Conservation (phyloP, 805 yeast genomes). For the Naumovozyma baii region DNA sequence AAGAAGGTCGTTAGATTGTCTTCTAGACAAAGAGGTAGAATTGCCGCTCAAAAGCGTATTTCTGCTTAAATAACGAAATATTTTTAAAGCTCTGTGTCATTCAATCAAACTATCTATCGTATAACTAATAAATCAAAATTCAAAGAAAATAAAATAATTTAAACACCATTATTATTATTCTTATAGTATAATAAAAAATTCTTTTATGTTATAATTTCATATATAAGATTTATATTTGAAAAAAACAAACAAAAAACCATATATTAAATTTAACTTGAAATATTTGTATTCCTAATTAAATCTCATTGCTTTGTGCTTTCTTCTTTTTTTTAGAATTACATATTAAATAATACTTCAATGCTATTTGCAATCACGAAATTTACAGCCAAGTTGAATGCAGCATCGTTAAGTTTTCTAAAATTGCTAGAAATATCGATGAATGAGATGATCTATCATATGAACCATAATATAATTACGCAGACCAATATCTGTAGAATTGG, state of each 20-base stretch:
- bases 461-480: conserved; percentile 34
- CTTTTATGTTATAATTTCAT: too few relatives aligned
- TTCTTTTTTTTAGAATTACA: neutral
- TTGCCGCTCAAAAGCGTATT: conserved; percentile 79
- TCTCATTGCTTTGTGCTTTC: too few relatives aligned
- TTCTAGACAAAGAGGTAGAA: conserved; percentile 88
- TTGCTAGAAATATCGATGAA: neutral
- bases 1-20: conserved; percentile 59
- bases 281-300: too few relatives aligned
- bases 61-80: conserved; percentile 41
- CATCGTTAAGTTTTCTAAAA: too few relatives aligned
- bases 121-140: neutral
- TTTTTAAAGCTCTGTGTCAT: neutral
- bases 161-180: too few relatives aligned
- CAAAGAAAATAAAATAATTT: too few relatives aligned
- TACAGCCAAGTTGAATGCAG: too few relatives aligned
- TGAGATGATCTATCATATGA: too few relatives aligned
- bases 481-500: conserved; percentile 57
- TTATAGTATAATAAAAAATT: too few relatives aligned
- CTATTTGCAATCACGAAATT: neutral
- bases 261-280: too few relatives aligned
- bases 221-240: too few relatives aligned
- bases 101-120: neutral
- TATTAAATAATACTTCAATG: neutral
- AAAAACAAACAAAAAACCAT: too few relatives aligned